Conservation (phyloP, 1,284 basidiomycete genomes). For the Earliella scabrosa region DNA sequence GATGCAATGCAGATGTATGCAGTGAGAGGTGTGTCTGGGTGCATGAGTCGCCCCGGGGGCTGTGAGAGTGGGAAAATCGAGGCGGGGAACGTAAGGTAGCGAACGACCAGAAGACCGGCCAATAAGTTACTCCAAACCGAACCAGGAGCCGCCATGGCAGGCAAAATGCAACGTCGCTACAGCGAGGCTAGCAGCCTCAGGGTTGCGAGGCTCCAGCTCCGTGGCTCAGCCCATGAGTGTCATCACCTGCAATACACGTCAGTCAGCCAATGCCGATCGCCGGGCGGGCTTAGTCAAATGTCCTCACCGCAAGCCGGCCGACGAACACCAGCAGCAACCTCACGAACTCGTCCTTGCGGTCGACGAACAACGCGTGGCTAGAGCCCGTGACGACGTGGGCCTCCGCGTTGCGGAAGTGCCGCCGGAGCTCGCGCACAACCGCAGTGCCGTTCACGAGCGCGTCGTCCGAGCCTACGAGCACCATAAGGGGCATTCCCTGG, state of each 20-base stretch:
- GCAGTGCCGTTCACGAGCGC: slow-evolving; percentile 21
- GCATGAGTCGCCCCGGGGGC: too few relatives aligned
- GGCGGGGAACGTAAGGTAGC: too few relatives aligned
- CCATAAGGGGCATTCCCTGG: slow-evolving; percentile 27
- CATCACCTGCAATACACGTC: slow-evolving; percentile 17
- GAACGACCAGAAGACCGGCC: slow-evolving; percentile 1
- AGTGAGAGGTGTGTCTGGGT: too few relatives aligned
- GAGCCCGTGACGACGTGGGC: slow-evolving; percentile 23
- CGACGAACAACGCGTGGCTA: slow-evolving; percentile 30
- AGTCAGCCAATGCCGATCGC: slow-evolving; percentile 3
- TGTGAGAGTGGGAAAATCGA: neutral
- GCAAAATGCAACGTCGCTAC: neutral
- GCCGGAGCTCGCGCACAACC: slow-evolving; percentile 22
- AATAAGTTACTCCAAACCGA: slow-evolving; percentile 8
- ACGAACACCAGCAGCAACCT: slow-evolving; percentile 24
- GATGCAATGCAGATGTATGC: too few relatives aligned
- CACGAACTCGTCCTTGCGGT: slow-evolving; percentile 28
- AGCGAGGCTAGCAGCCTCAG: neutral
- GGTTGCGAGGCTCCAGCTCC: neutral
- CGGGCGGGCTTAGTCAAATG: slow-evolving; percentile 1
- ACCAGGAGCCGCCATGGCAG: too few relatives aligned
- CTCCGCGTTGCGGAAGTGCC: slow-evolving; percentile 27
- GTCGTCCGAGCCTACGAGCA: slow-evolving; percentile 27
- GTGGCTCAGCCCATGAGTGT: slow-evolving; percentile 18
- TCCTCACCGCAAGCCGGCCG: slow-evolving; percentile 22